Conservation (phyloP, 495 filamentous ascomycete species). For the Annulohypoxylon moriforme region DNA sequence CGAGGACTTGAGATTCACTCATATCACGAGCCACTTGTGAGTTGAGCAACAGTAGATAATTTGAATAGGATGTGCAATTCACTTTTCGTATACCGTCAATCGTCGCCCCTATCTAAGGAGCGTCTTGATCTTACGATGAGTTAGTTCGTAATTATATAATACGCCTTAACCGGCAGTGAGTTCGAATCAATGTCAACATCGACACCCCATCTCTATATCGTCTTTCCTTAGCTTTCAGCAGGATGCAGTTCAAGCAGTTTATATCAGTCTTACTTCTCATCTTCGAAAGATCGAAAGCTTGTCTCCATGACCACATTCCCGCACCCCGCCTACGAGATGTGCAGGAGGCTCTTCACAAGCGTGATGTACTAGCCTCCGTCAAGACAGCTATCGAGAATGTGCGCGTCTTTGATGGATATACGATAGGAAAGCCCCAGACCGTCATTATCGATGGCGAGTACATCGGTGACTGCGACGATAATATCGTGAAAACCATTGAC, state of each 20-base stretch:
- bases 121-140: background rate
- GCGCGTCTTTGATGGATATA: conserved; percentile 39
- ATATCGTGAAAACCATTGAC: conserved; percentile 41
- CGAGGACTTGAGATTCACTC: background rate
- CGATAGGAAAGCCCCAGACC: conserved; percentile 21
- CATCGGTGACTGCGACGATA: conserved; percentile 26
- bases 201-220: background rate
- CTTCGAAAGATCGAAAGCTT: background rate
- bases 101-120: background rate
- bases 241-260: conserved; percentile 17
- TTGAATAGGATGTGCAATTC: background rate
- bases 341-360: conserved; percentile 12
- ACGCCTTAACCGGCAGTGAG: background rate
- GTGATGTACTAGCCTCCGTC: conserved; percentile 11
- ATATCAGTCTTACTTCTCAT: background rate
- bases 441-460: conserved; percentile 35
- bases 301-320: conserved; percentile 14
- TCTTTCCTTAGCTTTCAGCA: background rate
- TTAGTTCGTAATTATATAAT: background rate
- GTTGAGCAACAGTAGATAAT: background rate
- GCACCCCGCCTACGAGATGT: conserved; percentile 13
- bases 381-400: conserved; percentile 46
- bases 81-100: background rate
- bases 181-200: background rate
- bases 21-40: background rate